phyloP scores from a whole-genome alignment of 1,284 basidiomycete species.

The Rhodotorula sp. region DNA sequence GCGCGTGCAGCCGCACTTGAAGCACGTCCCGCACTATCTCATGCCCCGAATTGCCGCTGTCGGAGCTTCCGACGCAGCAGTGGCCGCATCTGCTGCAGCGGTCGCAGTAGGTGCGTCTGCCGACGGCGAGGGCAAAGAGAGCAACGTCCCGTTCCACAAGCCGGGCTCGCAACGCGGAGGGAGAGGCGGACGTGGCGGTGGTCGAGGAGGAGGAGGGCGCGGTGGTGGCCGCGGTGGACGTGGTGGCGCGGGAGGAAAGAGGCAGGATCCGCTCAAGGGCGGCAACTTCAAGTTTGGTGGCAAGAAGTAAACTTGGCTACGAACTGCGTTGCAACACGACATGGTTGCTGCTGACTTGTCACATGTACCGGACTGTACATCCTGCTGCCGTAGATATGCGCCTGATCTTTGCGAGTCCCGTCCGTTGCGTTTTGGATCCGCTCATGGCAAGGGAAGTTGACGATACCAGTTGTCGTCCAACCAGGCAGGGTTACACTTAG shows the following conservation, averaged over 20 bases:
- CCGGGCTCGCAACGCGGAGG: conserved; percentile 4
- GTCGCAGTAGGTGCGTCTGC: background rate
- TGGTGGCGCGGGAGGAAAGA: conserved; percentile 14
- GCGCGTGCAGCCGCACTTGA: conserved; percentile 86
- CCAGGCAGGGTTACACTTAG: too few relatives aligned
- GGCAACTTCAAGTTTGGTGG: conserved; percentile 29
- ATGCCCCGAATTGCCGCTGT: conserved; percentile 70
- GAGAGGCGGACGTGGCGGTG: conserved; percentile 10
- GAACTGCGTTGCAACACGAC: too few relatives aligned
- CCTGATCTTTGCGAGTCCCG: too few relatives aligned
- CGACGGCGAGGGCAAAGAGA: background rate
- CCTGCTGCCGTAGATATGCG: too few relatives aligned
- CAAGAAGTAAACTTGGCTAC: conserved; percentile 6
- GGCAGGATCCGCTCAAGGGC: conserved; percentile 36
- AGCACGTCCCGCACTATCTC: conserved; percentile 91
- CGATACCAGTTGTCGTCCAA: too few relatives aligned
- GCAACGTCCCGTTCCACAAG: conserved; percentile 38
- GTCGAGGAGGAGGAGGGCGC: conserved; percentile 3
- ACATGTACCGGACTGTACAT: too few relatives aligned
- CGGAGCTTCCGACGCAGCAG: conserved; percentile 26
- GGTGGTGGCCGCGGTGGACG: conserved; percentile 4
- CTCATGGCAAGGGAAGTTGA: too few relatives aligned
- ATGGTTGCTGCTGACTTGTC: background rate
- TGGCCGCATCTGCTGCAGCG: conserved; percentile 10
- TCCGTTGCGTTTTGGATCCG: too few relatives aligned